Conservation (phyloP, 208 protist genomes). For the Leptomonas pyrrhocoris region DNA sequence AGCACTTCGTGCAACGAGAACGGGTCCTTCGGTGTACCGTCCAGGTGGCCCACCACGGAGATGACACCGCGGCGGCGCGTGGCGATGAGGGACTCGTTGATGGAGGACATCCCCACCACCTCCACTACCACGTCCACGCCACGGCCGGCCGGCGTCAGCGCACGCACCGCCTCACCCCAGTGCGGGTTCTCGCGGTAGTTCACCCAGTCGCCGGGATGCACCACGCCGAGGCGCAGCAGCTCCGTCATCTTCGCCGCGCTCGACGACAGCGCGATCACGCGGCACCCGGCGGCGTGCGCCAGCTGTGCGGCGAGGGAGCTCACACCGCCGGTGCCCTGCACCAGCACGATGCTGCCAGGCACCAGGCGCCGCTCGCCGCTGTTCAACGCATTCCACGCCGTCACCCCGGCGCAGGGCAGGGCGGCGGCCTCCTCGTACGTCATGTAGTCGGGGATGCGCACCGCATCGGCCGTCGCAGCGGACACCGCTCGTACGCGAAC, state of each 20-base stretch:
- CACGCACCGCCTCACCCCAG: conserved; percentile 33
- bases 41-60: conserved; percentile 15
- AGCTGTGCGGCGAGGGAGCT: conserved; percentile 39
- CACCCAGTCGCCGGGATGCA: conserved; percentile 32
- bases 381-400: conserved; percentile 39
- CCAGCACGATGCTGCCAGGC: conserved; percentile 35
- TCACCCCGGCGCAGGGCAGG: conserved; percentile 36
- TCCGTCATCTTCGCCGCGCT: conserved; percentile 29
- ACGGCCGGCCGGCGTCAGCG: conserved; percentile 23
- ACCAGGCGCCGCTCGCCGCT: conserved; percentile 28
- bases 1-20: conserved; percentile 20
- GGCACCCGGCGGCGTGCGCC: conserved; percentile 34
- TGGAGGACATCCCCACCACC: conserved; percentile 26
- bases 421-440: conserved; percentile 34
- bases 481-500: too few relatives aligned
- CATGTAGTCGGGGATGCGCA: too few relatives aligned
- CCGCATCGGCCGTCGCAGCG: too few relatives aligned
- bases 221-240: conserved; percentile 31
- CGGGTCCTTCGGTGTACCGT: not conserved
- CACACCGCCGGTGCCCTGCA: conserved; percentile 45
- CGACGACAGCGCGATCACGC: conserved; percentile 35
- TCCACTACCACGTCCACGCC: conserved; percentile 42
- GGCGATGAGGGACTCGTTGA: conserved; percentile 32
- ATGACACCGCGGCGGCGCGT: conserved; percentile 20
- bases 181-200: conserved; percentile 34